These are phyloP conservation scores for Rhynchospora tenuis DNA, from an alignment of 176 grass and related monocot species.

Conservation along the genomic window DNA sequence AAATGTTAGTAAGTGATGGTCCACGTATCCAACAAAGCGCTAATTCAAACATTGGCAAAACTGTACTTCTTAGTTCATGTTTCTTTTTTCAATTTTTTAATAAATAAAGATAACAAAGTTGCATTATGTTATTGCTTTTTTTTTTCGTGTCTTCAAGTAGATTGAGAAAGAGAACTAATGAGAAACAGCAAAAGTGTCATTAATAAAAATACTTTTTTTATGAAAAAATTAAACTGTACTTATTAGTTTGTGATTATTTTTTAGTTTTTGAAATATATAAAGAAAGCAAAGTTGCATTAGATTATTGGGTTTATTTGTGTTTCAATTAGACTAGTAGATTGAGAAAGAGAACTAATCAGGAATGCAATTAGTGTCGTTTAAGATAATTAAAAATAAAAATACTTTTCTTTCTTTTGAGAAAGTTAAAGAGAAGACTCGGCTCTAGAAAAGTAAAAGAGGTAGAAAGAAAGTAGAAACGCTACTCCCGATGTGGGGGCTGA, in stretches of 20 bases:
- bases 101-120: background rate
- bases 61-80: background rate
- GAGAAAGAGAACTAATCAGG: too few species aligned
- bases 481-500: background rate
- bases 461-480: background rate
- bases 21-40: background rate
- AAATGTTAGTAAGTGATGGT: conserved; percentile 3
- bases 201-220: background rate
- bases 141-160: background rate
- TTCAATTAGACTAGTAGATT: too few species aligned
- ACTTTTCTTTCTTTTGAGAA: background rate
- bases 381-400: too few species aligned
- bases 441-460: conserved; percentile 10
- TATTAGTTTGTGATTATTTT: too few species aligned
- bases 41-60: background rate
- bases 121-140: background rate
- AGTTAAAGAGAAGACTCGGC: conserved; percentile 3
- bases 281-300: too few species aligned
- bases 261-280: too few species aligned
- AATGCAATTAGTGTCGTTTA: too few species aligned
- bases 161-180: background rate
- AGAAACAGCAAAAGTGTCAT: background rate
- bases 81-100: background rate
- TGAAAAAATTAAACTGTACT: too few species aligned
- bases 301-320: too few species aligned